A percentile compares a stretch with the other conserved stretches of the same genome.
Evolutionary conservation across 345 rosid species (phyloP).

Genomic region (Eucalyptus erythrocorys): DNA sequence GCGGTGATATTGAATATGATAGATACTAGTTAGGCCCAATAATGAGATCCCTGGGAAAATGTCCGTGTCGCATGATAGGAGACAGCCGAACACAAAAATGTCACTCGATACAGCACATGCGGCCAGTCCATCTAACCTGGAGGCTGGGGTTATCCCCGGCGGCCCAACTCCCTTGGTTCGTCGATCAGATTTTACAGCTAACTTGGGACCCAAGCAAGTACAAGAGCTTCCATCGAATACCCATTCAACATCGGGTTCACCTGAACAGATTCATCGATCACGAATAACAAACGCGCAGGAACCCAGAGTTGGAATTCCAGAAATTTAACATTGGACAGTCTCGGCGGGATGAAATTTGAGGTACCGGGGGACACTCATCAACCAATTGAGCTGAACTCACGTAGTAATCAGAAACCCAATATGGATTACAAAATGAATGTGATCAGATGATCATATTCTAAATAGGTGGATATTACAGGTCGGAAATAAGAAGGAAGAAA

Average conservation of each 20-base stretch:
- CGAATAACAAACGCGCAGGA: not conserved
- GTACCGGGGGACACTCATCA: not conserved
- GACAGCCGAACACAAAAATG: not conserved
- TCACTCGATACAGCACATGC: rapidly evolving
- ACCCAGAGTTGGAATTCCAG: not conserved
- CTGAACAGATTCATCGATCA: not conserved
- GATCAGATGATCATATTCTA: not conserved
- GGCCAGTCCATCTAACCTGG: not conserved
- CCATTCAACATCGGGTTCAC: not conserved
- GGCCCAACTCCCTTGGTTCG: not conserved
- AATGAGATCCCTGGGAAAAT: not conserved
- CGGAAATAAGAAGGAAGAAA: not conserved
- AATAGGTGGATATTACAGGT: not conserved
- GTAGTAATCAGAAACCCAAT: not conserved
- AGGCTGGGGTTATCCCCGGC: no score
- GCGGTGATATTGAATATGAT: not conserved
- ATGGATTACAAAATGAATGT: not conserved
- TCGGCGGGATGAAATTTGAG: not conserved
- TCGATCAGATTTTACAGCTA: not conserved
- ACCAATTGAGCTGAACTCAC: not conserved
- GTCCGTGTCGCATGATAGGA: not conserved
- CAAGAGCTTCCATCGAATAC: not conserved
- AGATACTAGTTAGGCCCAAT: not conserved
- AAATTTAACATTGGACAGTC: not conserved
- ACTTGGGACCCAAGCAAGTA: not conserved